A percentile compares a stretch with the other conserved stretches of the same genome.
Conservation (phyloP, 2,329 filamentous ascomycete species). For the Chrysoporthe austroafricana region DNA sequence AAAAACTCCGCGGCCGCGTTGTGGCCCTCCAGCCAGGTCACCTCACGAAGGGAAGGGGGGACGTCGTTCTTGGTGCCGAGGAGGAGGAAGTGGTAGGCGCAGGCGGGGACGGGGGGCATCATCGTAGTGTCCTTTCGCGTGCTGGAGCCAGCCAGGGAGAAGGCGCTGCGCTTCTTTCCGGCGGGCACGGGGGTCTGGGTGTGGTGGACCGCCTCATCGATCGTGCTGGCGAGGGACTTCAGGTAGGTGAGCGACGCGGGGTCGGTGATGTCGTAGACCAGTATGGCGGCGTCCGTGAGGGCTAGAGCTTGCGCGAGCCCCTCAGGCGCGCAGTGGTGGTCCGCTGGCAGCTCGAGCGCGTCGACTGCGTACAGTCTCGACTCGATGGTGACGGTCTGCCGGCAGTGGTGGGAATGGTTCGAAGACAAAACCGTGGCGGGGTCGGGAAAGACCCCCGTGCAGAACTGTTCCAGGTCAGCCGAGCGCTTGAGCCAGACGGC, state of each 20-base stretch:
- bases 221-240: slow-evolving; percentile 19
- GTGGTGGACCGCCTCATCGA: slow-evolving; percentile 16
- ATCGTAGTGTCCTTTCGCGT: not conserved
- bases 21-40: slow-evolving; percentile 40
- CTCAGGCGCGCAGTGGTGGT: slow-evolving; percentile 38
- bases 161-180: slow-evolving; percentile 12
- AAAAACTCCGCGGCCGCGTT: slow-evolving; percentile 21
- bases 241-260: slow-evolving; percentile 33
- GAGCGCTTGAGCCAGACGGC: not conserved
- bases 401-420: slow-evolving; percentile 35
- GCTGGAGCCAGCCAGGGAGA: slow-evolving; percentile 12
- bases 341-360: slow-evolving; percentile 42
- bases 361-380: slow-evolving; percentile 40
- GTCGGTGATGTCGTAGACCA: slow-evolving; percentile 41
- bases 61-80: slow-evolving; percentile 43
- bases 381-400: slow-evolving; percentile 40
- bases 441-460: slow-evolving; percentile 36
- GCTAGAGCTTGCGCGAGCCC: slow-evolving; percentile 43
- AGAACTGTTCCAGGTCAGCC: slow-evolving; percentile 36
- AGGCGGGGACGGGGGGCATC: slow-evolving; percentile 21
- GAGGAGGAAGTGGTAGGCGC: slow-evolving; percentile 39
- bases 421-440: slow-evolving; percentile 33
- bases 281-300: slow-evolving; percentile 46
- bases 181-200: not conserved
- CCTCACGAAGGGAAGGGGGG: slow-evolving; percentile 35